Conservation (phyloP, 2,329 filamentous ascomycete species). For the Dactylellina drechsleri region DNA sequence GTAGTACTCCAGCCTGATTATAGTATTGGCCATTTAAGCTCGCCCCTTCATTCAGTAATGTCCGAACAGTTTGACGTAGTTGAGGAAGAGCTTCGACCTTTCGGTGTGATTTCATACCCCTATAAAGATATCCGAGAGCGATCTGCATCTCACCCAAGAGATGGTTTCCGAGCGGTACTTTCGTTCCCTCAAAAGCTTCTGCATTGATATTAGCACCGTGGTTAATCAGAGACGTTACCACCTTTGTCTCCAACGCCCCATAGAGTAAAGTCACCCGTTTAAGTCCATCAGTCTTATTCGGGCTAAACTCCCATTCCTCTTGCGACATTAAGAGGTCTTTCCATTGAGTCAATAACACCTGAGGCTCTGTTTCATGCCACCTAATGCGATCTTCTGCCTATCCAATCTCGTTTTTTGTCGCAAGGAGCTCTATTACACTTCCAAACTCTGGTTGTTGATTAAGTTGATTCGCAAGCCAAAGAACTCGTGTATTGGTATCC, state of each 20-base stretch:
- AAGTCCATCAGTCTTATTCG: background rate
- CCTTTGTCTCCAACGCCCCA: background rate
- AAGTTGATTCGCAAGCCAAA: no score
- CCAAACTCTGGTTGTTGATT: no score
- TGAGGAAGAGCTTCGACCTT: background rate
- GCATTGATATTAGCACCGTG: slow-evolving; percentile 11
- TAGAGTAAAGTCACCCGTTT: background rate
- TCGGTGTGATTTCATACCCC: background rate
- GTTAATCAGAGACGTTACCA: background rate
- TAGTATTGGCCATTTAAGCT: background rate
- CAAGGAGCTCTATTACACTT: no score
- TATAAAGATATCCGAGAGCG: background rate
- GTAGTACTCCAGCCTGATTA: background rate
- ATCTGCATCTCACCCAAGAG: background rate
- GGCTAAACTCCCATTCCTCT: background rate
- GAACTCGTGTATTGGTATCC: no score
- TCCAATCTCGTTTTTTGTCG: background rate
- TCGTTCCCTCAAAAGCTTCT: background rate
- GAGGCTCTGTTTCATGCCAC: background rate
- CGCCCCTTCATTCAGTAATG: slow-evolving; percentile 4
- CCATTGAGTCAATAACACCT: background rate
- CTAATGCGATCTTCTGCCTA: background rate
- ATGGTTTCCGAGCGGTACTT: background rate
- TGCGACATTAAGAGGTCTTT: background rate
- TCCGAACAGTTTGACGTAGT: background rate